Evolutionary conservation across 1,139 yeast species (phyloP).

Genomic region (Kodamaea plutei): DNA sequence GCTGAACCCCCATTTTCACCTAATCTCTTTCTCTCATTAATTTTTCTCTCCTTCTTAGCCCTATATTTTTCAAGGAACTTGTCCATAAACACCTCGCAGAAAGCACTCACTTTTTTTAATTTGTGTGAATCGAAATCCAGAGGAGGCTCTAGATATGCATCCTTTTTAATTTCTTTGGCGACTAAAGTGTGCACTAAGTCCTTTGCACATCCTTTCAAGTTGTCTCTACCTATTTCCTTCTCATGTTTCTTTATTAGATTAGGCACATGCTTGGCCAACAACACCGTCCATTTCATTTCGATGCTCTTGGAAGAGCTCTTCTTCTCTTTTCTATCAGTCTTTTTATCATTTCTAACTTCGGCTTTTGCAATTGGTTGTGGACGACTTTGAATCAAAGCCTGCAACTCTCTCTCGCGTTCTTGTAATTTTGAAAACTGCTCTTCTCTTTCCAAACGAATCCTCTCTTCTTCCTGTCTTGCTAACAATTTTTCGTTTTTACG

Average conservation of each 20-base stretch:
- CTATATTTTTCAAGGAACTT: conserved; percentile 58
- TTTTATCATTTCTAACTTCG: neutral
- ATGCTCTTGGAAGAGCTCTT: conserved; percentile 5
- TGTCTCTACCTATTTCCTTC: conserved; percentile 63
- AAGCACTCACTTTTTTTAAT: conserved; percentile 62
- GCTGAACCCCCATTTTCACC: neutral
- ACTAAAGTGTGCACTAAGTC: conserved; percentile 66
- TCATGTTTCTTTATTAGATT: conserved; percentile 69
- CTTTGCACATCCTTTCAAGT: conserved; percentile 71
- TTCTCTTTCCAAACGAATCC: conserved; percentile 31
- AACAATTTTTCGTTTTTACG: conserved; percentile 12
- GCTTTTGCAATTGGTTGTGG: conserved; percentile 2
- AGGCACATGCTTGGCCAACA: conserved; percentile 76
- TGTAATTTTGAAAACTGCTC: conserved; percentile 21
- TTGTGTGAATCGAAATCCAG: conserved; percentile 58
- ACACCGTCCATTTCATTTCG: conserved; percentile 52
- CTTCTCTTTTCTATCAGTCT: conserved; percentile 11
- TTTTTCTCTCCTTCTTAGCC: conserved; percentile 27
- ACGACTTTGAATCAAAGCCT: conserved; percentile 33
- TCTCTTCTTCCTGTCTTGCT: conserved; percentile 35
- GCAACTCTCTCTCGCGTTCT: conserved; percentile 34
- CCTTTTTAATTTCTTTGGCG: conserved; percentile 58
- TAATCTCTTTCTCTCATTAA: conserved; percentile 3
- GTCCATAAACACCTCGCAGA: conserved; percentile 66
- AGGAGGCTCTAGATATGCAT: conserved; percentile 43